Conservation (phyloP, 176 grass and related monocot species). For the Bolboschoenus planiculmis region DNA sequence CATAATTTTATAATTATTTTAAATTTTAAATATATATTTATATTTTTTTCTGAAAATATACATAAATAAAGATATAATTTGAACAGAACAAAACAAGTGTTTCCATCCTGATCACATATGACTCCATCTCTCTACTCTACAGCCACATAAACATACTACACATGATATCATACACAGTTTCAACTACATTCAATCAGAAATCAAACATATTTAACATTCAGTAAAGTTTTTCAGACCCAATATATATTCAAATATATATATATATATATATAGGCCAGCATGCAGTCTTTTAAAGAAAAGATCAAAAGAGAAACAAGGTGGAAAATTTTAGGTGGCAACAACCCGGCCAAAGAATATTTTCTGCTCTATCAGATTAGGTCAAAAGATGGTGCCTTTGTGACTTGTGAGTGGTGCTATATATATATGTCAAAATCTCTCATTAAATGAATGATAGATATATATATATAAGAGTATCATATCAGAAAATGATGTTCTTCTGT, state of each 20-base stretch:
- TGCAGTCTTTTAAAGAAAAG: not conserved
- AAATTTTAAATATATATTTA: too few relatives aligned
- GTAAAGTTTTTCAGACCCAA: not conserved
- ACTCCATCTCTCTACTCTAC: not conserved
- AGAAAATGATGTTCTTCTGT: not conserved
- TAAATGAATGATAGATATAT: not conserved
- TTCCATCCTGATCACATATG: too few relatives aligned
- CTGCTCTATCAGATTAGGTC: not conserved
- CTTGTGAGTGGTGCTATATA: not conserved
- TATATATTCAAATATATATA: too few relatives aligned
- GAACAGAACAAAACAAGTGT: too few relatives aligned
- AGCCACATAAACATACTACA: not conserved
- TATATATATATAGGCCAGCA: not conserved
- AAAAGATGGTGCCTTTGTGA: slow-evolving; percentile 9
- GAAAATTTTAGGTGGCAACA: not conserved
- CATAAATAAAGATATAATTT: too few relatives aligned
- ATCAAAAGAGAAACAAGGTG: not conserved
- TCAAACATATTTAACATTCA: not conserved
- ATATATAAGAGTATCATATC: not conserved
- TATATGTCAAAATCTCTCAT: slow-evolving; percentile 12
- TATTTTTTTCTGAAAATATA: too few relatives aligned
- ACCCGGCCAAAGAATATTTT: not conserved
- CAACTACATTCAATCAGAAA: not conserved
- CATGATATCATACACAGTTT: not conserved
- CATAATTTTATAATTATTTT: too few relatives aligned